These are phyloP conservation scores for Penicillium flavigenum DNA, from an alignment of 495 filamentous ascomycete species.

Conservation along the genomic window DNA sequence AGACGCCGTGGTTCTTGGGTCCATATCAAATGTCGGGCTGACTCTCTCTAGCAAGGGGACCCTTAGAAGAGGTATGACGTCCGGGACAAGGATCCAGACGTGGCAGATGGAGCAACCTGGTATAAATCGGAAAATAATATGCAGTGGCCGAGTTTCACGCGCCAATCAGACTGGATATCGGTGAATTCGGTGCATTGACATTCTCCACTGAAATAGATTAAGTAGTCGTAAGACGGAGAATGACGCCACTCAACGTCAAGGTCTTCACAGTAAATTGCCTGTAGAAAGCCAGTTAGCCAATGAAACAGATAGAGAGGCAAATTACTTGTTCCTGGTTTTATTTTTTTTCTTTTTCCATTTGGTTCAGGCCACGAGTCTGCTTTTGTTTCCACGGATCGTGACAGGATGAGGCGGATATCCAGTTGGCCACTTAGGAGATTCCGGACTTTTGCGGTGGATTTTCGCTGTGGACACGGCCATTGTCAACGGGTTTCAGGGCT, in stretches of 20 bases:
- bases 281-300: not conserved
- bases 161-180: constrained; percentile 19
- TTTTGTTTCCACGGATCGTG: constrained; percentile 23
- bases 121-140: not conserved
- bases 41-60: not conserved
- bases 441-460: not conserved
- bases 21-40: not conserved
- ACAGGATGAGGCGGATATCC: not conserved
- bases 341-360: constrained; percentile 1
- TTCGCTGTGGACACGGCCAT: constrained; percentile 9
- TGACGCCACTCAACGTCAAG: constrained; percentile 27
- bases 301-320: not conserved
- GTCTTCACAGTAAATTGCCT: not conserved
- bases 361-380: constrained; percentile 19
- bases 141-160: not conserved
- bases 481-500: not conserved
- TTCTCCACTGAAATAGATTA: constrained; percentile 28
- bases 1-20: constrained; percentile 6
- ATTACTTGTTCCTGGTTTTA: constrained; percentile 8
- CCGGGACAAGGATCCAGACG: constrained; percentile 9
- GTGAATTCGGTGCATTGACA: constrained; percentile 16
- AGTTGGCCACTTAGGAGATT: not conserved
- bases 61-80: constrained; percentile 20
- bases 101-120: not conserved
- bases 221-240: constrained; percentile 21